Percentiles rank a stretch among this genome's conserved stretches.
These are phyloP conservation scores for Hypoxylon sp. DNA, from an alignment of 2,329 filamentous ascomycete genomes.

Conservation along the genomic window DNA sequence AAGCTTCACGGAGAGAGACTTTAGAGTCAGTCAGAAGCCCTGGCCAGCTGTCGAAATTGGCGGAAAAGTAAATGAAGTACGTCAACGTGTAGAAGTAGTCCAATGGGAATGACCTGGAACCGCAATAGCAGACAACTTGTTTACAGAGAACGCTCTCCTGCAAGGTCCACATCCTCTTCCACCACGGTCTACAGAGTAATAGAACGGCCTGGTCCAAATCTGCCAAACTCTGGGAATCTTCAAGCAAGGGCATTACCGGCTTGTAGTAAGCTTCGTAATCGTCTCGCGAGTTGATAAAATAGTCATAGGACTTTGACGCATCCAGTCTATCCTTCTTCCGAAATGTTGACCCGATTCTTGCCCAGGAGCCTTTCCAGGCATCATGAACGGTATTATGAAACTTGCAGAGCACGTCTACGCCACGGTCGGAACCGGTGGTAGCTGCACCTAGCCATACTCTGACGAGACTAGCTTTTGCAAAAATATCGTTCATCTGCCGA, in stretches of 20 bases:
- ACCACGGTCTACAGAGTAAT: not conserved
- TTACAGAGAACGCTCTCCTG: not conserved
- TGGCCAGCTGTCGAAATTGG: not conserved
- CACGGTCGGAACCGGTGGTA: not conserved
- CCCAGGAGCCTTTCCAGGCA: constrained; percentile 1
- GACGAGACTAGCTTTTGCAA: not conserved
- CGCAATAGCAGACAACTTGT: not conserved
- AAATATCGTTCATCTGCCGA: not conserved
- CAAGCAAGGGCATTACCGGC: not conserved
- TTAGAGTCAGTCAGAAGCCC: not conserved
- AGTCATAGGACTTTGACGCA: not conserved
- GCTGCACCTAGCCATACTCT: not conserved
- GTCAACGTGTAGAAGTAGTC: constrained; percentile 1
- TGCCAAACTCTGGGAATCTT: not conserved
- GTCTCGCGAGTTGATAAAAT: not conserved
- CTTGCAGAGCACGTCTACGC: not conserved
- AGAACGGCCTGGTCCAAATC: not conserved
- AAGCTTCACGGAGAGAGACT: constrained; percentile 1
- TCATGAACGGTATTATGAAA: not conserved
- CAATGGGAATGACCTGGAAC: not conserved
- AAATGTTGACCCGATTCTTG: not conserved
- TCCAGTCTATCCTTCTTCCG: not conserved
- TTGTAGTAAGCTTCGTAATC: not conserved
- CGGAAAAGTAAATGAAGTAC: not conserved
- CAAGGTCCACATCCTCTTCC: not conserved